These are phyloP conservation scores for Buddleja alternifolia DNA, from an alignment of 257 asterid species.

Conservation along the genomic window DNA sequence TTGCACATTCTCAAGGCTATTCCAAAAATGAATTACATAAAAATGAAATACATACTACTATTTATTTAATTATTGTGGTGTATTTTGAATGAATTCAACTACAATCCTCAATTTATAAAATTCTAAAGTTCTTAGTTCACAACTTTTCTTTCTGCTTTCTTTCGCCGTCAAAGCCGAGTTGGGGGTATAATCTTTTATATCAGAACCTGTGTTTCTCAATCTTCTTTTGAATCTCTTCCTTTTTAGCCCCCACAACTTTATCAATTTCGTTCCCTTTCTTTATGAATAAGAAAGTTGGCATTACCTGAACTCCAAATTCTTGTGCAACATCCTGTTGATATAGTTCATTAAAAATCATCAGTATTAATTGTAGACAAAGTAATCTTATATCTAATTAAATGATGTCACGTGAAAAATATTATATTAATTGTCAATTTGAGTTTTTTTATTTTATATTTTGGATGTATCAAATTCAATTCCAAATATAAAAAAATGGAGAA, in stretches of 20 bases:
- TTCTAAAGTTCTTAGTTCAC: neutral
- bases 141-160: neutral
- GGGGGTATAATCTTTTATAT: slow-evolving; percentile 18
- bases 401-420: too few species aligned
- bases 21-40: too few species aligned
- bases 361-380: neutral
- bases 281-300: slow-evolving; percentile 71
- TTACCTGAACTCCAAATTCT: slow-evolving; percentile 58
- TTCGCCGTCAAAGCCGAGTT: neutral
- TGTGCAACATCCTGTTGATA: slow-evolving; percentile 63
- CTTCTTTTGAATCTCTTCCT: slow-evolving; percentile 48
- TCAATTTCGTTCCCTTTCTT: slow-evolving; percentile 67
- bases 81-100: too few species aligned
- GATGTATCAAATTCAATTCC: too few species aligned
- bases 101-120: neutral
- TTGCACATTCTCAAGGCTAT: too few species aligned
- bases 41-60: neutral
- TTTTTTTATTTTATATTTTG: too few species aligned
- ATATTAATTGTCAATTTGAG: too few species aligned
- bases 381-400: neutral
- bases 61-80: too few species aligned
- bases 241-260: slow-evolving; percentile 56
- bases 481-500: too few species aligned
- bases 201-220: slow-evolving; percentile 54
- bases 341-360: neutral